Evolutionary conservation across 768 basidiomycete species (phyloP).

Genomic region (Pleurotus tuber-regium): DNA sequence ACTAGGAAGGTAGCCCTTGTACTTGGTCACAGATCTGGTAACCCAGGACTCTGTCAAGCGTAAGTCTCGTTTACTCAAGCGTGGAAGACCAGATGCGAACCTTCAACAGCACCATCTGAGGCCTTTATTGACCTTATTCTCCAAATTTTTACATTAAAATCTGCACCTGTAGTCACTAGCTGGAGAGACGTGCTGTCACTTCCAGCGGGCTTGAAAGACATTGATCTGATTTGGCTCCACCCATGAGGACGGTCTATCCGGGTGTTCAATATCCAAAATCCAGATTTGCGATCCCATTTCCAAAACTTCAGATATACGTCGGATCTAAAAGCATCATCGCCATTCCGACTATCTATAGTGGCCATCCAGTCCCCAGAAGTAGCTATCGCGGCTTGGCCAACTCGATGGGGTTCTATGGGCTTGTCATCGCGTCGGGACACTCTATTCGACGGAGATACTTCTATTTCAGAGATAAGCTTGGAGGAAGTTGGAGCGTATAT

Average conservation of each 20-base stretch:
- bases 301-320: conserved; percentile 90
- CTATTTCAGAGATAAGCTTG: conserved; percentile 78
- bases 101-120: conserved; percentile 48
- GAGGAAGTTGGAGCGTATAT: conserved; percentile 76
- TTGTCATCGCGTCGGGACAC: conserved; percentile 81
- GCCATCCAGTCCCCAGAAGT: conserved; percentile 86
- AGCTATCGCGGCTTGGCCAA: conserved; percentile 69
- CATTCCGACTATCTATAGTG: conserved; percentile 76
- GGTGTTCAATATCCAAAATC: conserved; percentile 77
- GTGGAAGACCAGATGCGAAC: conserved; percentile 27
- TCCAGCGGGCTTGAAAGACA: conserved; percentile 63
- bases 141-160: conserved; percentile 83
- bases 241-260: conserved; percentile 90
- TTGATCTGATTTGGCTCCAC: conserved; percentile 50
- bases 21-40: conserved; percentile 67
- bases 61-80: neutral
- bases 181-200: conserved; percentile 30
- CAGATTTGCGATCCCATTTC: conserved; percentile 70
- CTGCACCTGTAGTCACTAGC: conserved; percentile 73
- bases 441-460: conserved; percentile 91
- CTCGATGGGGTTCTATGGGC: conserved; percentile 68
- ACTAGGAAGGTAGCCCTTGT: conserved; percentile 65
- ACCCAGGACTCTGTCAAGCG: conserved; percentile 66
- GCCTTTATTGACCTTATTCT: conserved; percentile 46
- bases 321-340: conserved; percentile 58